A percentile compares a stretch with the other conserved stretches of the same genome.
phyloP scores from a whole-genome alignment of 108 stramenopile genomes.

The Skeletonema costatum region DNA sequence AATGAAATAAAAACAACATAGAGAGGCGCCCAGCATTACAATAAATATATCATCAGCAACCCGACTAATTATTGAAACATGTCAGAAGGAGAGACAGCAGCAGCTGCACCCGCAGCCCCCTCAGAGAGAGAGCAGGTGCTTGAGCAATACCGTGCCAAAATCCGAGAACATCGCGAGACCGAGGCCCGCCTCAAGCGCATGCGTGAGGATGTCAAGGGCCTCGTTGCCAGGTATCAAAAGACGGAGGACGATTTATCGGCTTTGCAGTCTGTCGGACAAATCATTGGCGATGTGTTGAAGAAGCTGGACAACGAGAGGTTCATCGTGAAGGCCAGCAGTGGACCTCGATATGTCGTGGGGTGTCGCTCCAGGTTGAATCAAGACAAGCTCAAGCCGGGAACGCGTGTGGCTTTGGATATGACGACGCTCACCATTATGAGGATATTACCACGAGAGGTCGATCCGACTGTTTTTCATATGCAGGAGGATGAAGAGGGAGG shows the following conservation, averaged over 20 bases:
- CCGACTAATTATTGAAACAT: neutral
- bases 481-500: slow-evolving; percentile 89
- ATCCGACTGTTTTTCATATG: slow-evolving; percentile 99
- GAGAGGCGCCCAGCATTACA: too few relatives aligned
- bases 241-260: slow-evolving; percentile 96
- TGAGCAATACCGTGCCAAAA: slow-evolving; percentile 90
- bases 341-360: slow-evolving; percentile 98
- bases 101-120: slow-evolving; percentile 19
- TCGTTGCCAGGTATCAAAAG: slow-evolving; percentile 91
- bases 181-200: slow-evolving; percentile 92
- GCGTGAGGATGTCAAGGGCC: slow-evolving; percentile 85
- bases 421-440: slow-evolving; percentile 99
- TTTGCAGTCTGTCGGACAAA: slow-evolving; percentile 95
- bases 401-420: slow-evolving; percentile 97
- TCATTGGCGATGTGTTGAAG: slow-evolving; percentile 98
- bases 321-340: slow-evolving; percentile 96
- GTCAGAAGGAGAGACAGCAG: slow-evolving; percentile 13
- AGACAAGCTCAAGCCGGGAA: slow-evolving; percentile 91
- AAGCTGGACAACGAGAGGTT: slow-evolving; percentile 94
- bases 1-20: too few relatives aligned
- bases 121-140: slow-evolving; percentile 88
- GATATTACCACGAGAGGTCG: slow-evolving; percentile 96
- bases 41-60: too few relatives aligned
- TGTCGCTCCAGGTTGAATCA: slow-evolving; percentile 92
- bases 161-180: slow-evolving; percentile 92